Base-by-base conservation (phyloP, 2,329 filamentous ascomycete genomes). In the Scytalidium sp. region DNA sequence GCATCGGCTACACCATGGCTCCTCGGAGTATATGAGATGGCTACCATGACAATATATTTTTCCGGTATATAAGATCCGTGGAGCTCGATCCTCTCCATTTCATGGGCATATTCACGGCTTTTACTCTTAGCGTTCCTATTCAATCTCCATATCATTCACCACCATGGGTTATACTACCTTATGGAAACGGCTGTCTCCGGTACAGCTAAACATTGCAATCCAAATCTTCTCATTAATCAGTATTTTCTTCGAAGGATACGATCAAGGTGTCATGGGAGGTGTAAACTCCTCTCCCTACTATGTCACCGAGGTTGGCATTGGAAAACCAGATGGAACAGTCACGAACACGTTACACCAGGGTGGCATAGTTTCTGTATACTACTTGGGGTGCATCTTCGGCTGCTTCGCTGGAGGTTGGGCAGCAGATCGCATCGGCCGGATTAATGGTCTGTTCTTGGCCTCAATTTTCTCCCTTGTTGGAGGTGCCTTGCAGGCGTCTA, bases 221-320 rank as follows among this genome's bases (percentile, higher is more conserved):
- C n/a, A n/a, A n/a, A n/a, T n/a, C n/a, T n/a, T n/a, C n/a, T n/a
- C n/a, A n/a, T n/a, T n/a, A n/a, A n/a, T n/a, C n/a, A n/a, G n/a
- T n/a, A 63, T 65, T 41, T 66, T 72, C 56, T 72, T 70, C 55
- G 63, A 68, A 67, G 76, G 76, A 19, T 80, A 79, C 63, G 74
- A 79, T 51, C 76, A 79, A 56, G 76, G 76, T 46, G 75, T 79
- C n/a, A 74, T 78, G 69, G 75, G 76, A 44, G 72, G 72, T 39
- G 74, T 79, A 44, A 79, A 75, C 50, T 61, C 61, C 8, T 66
- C 70, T 11, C 69, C 70, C 1, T 59, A 64, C 44, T 75, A 71
- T 58, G 66, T 74, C 19, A 55, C 58, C 11, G 64, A 69, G 56
- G 72, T 76, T 8, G 68, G 69, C 41, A 44, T 52, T 68, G 1